These are phyloP conservation scores for Glonium stellatum DNA, from an alignment of 495 filamentous ascomycete species.

Conservation along the genomic window DNA sequence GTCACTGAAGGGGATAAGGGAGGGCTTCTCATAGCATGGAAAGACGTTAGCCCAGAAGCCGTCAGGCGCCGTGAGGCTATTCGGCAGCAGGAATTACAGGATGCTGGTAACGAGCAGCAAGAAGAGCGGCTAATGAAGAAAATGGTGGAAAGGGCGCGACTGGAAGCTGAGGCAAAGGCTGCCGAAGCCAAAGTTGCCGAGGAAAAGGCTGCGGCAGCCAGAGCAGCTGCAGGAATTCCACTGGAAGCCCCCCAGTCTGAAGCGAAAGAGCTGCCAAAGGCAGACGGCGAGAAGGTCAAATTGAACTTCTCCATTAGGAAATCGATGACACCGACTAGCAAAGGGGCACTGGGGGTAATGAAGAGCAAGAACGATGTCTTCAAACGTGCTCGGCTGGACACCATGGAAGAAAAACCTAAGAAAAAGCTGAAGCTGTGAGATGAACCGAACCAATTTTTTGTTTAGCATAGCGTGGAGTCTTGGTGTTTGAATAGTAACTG, in stretches of 20 bases:
- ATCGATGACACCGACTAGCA: constrained; percentile 3
- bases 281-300: constrained; percentile 16
- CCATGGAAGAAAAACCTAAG: constrained; percentile 30
- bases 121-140: constrained; percentile 72
- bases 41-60: constrained; percentile 82
- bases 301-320: constrained; percentile 22
- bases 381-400: constrained; percentile 19
- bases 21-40: constrained; percentile 78
- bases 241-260: neutral
- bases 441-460: too few species aligned
- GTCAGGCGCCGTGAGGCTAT: constrained; percentile 72
- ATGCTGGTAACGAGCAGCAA: constrained; percentile 82
- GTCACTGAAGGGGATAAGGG: constrained; percentile 83
- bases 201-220: constrained; percentile 7
- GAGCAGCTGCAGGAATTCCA: neutral
- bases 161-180: constrained; percentile 45
- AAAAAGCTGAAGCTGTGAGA: constrained; percentile 24
- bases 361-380: constrained; percentile 20
- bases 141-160: constrained; percentile 70
- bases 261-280: neutral
- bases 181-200: constrained; percentile 37
- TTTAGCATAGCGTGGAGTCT: too few species aligned
- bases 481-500: too few species aligned
- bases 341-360: constrained; percentile 8
- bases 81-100: constrained; percentile 71